Evolutionary conservation across 345 rosid genomes (phyloP).

Genomic region (Populus euphratica): DNA sequence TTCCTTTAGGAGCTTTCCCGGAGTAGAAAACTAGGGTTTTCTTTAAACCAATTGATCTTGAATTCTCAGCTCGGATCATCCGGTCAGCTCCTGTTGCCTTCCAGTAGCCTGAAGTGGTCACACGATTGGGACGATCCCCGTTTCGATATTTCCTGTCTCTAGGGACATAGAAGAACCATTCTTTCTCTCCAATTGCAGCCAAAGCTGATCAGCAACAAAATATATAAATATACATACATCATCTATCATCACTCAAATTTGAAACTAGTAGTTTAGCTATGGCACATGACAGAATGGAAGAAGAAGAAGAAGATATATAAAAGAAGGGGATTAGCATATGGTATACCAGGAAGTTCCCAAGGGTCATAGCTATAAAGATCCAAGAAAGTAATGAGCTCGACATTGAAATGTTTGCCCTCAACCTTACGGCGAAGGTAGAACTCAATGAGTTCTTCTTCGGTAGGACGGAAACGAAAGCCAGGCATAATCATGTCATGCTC

Average conservation of each 20-base stretch:
- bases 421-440: conserved; percentile 99
- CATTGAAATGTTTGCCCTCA: conserved; percentile 97
- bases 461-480: conserved; percentile 95
- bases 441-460: conserved; percentile 97
- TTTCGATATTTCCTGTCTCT: conserved; percentile 91
- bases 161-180: conserved; percentile 98
- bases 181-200: conserved; percentile 99
- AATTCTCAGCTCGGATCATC: conserved; percentile 76
- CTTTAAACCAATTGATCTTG: conserved; percentile 81
- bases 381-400: conserved; percentile 95
- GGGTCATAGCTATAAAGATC: conserved; percentile 99
- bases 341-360: conserved; percentile 98
- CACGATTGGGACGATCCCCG: conserved; percentile 95
- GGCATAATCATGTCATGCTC: conserved; percentile 99
- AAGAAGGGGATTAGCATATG: neutral
- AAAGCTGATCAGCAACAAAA: conserved; percentile 42
- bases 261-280: neutral
- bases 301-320: neutral
- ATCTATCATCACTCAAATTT: neutral
- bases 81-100: conserved; percentile 99
- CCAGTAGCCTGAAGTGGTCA: conserved; percentile 97
- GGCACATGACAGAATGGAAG: neutral
- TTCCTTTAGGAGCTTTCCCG: conserved; percentile 97
- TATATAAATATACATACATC: neutral
- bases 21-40: conserved; percentile 99